A percentile compares a stretch with the other conserved stretches of the same genome.
phyloP scores from a whole-genome alignment of 495 filamentous ascomycete species.

The Cryomyces minteri region DNA sequence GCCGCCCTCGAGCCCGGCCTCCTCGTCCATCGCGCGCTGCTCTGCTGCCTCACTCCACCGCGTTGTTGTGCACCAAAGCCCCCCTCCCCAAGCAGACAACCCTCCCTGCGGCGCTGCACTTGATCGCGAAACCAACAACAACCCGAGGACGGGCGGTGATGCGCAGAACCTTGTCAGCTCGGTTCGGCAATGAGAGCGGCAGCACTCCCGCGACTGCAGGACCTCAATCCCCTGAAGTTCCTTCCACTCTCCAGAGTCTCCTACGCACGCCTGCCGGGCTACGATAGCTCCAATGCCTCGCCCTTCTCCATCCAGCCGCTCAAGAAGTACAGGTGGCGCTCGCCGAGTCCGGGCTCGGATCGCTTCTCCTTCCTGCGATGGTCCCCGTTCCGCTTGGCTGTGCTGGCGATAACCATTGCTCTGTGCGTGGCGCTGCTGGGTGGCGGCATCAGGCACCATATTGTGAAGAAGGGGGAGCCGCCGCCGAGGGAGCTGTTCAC shows the following conservation, averaged over 20 bases:
- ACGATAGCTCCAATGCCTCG: slow-evolving; percentile 13
- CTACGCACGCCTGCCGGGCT: slow-evolving; percentile 18
- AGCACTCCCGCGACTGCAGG: slow-evolving; percentile 4
- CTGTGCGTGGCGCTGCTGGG: slow-evolving; percentile 12
- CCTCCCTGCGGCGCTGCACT: background rate
- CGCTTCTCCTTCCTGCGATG: slow-evolving; percentile 11
- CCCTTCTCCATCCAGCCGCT: slow-evolving; percentile 10
- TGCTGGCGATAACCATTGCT: slow-evolving; percentile 8
- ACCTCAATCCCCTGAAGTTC: slow-evolving; percentile 8
- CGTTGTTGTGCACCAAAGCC: background rate
- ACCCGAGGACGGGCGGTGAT: background rate
- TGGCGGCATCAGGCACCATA: slow-evolving; percentile 9
- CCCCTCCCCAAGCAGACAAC: background rate
- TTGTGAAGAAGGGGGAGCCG: slow-evolving; percentile 1
- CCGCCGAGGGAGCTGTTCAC: slow-evolving; percentile 10
- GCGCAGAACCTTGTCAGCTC: too few relatives aligned
- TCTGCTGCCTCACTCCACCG: background rate
- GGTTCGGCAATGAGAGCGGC: too few relatives aligned
- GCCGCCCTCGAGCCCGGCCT: too few relatives aligned
- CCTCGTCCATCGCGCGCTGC: background rate
- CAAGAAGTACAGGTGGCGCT: slow-evolving; percentile 13
- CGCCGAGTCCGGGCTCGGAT: slow-evolving; percentile 6
- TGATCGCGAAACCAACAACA: background rate
- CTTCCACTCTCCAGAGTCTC: slow-evolving; percentile 10
- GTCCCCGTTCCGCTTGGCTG: slow-evolving; percentile 9